A percentile compares a stretch with the other conserved stretches of the same genome.
Evolutionary conservation across 2,329 filamentous ascomycete genomes (phyloP).

Genomic region (Xylariaceae sp.): DNA sequence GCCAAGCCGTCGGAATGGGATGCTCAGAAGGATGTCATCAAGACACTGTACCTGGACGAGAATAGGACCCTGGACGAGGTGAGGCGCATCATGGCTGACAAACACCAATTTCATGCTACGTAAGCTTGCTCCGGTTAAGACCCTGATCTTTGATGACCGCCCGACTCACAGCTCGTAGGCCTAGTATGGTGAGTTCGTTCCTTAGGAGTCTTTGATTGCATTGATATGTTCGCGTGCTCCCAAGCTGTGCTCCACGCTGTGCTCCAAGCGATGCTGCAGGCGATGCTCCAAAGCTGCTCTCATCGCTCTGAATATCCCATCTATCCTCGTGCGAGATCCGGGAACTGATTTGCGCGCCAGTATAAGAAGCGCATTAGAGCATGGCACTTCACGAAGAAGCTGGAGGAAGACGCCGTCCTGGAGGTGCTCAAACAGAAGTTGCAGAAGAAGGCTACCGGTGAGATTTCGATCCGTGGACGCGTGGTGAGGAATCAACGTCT

Average conservation of each 20-base stretch:
- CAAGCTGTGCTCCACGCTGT: too few species aligned
- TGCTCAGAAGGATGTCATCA: conserved; percentile 32
- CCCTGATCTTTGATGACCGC: conserved; percentile 1
- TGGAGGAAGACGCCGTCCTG: conserved; percentile 38
- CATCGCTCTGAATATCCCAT: background rate
- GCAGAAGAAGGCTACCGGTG: conserved; percentile 34
- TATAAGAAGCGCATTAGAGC: conserved; percentile 41
- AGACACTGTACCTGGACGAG: conserved; percentile 37
- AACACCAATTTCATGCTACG: conserved; percentile 38
- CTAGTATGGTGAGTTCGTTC: conserved; percentile 33
- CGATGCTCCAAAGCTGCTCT: background rate
- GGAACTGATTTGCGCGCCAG: conserved; percentile 26
- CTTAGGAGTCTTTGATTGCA: conserved; percentile 6
- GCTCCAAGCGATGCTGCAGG: too few species aligned
- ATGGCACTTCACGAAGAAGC: conserved; percentile 40
- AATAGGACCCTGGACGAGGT: conserved; percentile 39
- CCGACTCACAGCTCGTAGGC: conserved; percentile 26
- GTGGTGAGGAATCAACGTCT: conserved; percentile 38
- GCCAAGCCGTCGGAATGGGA: conserved; percentile 25
- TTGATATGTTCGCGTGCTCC: conserved; percentile 8
- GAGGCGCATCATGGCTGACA: conserved; percentile 36
- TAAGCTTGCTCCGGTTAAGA: conserved; percentile 25
- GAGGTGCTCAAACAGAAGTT: conserved; percentile 36
- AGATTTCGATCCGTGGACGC: conserved; percentile 36
- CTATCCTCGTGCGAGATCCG: background rate